These are phyloP conservation scores for Anisogramma anomala DNA, from an alignment of 2,329 filamentous ascomycete genomes.

Conservation along the genomic window DNA sequence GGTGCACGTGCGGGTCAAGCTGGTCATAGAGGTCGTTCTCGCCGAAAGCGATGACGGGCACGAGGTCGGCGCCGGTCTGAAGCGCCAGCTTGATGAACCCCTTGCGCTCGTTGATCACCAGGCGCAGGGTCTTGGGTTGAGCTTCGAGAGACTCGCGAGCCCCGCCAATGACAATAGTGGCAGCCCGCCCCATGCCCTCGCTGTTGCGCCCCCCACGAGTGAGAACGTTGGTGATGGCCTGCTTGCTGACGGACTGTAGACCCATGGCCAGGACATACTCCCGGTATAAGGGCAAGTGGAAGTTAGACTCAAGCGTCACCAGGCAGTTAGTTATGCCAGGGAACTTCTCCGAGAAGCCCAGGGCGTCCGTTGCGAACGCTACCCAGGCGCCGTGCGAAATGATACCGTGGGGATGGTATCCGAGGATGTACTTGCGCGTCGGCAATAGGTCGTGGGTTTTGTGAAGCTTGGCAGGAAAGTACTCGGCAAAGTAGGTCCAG, in stretches of 20 bases:
- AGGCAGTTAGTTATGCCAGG: slow-evolving; percentile 92
- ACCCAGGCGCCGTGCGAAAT: slow-evolving; percentile 94
- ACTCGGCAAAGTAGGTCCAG: slow-evolving; percentile 84
- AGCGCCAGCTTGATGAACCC: slow-evolving; percentile 93
- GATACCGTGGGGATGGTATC: slow-evolving; percentile 95
- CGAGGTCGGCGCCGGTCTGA: slow-evolving; percentile 81
- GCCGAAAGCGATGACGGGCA: slow-evolving; percentile 84
- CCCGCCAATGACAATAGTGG: slow-evolving; percentile 90
- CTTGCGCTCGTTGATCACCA: slow-evolving; percentile 74
- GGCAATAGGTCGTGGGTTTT: slow-evolving; percentile 69
- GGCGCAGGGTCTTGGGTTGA: slow-evolving; percentile 60
- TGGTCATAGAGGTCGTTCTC: slow-evolving; percentile 97
- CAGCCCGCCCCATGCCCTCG: slow-evolving; percentile 85
- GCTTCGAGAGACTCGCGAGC: slow-evolving; percentile 87
- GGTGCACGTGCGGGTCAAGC: slow-evolving; percentile 63
- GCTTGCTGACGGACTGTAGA: slow-evolving; percentile 76
- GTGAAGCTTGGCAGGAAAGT: slow-evolving; percentile 83
- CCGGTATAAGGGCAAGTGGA: slow-evolving; percentile 83
- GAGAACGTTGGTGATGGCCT: slow-evolving; percentile 82
- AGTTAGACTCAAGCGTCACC: slow-evolving; percentile 90
- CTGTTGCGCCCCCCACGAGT: slow-evolving; percentile 64
- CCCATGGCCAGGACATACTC: slow-evolving; percentile 90
- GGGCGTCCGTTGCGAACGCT: slow-evolving; percentile 79
- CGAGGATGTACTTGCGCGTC: slow-evolving; percentile 87
- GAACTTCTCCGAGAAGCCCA: slow-evolving; percentile 78